Evolutionary conservation across 2,329 filamentous ascomycete genomes (phyloP).

Genomic region (Colletotrichum higginsianum): DNA sequence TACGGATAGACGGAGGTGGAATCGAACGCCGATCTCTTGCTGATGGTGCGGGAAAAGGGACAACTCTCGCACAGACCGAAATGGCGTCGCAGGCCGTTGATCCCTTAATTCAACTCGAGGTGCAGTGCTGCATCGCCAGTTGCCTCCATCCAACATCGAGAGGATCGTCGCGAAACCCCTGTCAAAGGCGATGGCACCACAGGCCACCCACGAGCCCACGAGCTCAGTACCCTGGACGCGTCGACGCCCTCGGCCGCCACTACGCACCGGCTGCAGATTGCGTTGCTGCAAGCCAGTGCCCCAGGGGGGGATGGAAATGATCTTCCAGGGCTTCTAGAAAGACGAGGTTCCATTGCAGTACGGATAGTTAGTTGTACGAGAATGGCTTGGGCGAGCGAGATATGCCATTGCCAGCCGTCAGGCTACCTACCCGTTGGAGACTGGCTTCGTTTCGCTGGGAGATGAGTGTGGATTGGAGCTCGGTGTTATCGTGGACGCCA

Average conservation of each 20-base stretch:
- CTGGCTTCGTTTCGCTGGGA: conserved; percentile 41
- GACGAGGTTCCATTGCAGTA: not conserved
- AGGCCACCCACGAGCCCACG: conserved; percentile 3
- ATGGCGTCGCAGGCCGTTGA: conserved; percentile 29
- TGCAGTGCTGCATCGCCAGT: not conserved
- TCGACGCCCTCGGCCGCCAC: conserved; percentile 17
- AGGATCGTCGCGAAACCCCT: not conserved
- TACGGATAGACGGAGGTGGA: conserved; percentile 6
- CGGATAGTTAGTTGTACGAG: not conserved
- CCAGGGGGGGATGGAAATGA: conserved; percentile 4
- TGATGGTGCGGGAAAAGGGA: conserved; percentile 14
- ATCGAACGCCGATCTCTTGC: conserved; percentile 22
- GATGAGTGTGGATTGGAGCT: conserved; percentile 37
- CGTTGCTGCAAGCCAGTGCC: conserved; percentile 28
- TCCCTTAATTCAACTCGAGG: conserved; percentile 17
- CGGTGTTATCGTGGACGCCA: conserved; percentile 23
- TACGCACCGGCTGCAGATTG: conserved; percentile 19
- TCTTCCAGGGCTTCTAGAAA: conserved; percentile 40
- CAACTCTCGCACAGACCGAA: conserved; percentile 23
- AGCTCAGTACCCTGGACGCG: conserved; percentile 8
- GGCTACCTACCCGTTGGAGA: conserved; percentile 39
- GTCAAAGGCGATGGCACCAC: conserved; percentile 10
- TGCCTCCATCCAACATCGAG: not conserved
- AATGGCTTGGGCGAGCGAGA: conserved; percentile 19
- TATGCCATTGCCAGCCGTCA: conserved; percentile 8